These are phyloP conservation scores for Silene latifolia DNA, from an alignment of 148 eudicot species.

Conservation along the genomic window DNA sequence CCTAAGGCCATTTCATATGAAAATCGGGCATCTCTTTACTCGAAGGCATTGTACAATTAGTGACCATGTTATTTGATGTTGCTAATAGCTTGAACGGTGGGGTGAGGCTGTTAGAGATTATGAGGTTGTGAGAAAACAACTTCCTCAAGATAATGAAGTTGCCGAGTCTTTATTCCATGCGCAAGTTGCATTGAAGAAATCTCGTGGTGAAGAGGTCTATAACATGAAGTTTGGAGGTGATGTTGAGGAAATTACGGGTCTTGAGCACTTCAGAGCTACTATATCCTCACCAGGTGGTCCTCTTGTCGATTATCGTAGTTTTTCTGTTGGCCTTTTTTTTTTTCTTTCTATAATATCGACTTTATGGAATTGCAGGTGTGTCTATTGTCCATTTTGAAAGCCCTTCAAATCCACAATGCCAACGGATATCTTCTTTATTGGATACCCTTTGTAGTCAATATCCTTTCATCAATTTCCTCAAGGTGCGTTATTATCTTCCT, in stretches of 20 bases:
- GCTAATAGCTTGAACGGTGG: conserved; percentile 77
- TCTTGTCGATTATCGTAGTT: not conserved
- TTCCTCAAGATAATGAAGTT: conserved; percentile 66
- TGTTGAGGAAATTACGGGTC: conserved; percentile 53
- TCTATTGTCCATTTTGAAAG: conserved; percentile 63
- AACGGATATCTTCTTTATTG: conserved; percentile 51
- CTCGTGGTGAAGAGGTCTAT: conserved; percentile 66
- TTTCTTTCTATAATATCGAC: not conserved
- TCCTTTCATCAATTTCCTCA: conserved; percentile 71
- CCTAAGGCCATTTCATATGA: not conserved
- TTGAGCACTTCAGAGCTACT: conserved; percentile 71
- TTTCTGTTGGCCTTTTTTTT: not conserved
- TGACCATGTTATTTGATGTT: conserved; percentile 16
- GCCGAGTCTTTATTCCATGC: conserved; percentile 85
- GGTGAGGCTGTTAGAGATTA: conserved; percentile 82
- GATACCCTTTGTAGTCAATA: conserved; percentile 55
- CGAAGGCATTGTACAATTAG: not conserved
- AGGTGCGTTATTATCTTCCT: conserved; percentile 35
- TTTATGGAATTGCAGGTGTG: conserved; percentile 42
- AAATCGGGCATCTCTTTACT: not conserved
- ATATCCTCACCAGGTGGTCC: conserved; percentile 59
- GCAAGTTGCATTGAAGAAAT: conserved; percentile 77
- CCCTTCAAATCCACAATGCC: conserved; percentile 50
- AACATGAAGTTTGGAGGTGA: conserved; percentile 84
- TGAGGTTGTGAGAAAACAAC: conserved; percentile 60